These are phyloP conservation scores for Smallanthus sonchifolius DNA, from an alignment of 129 eudicot genomes.

Conservation along the genomic window DNA sequence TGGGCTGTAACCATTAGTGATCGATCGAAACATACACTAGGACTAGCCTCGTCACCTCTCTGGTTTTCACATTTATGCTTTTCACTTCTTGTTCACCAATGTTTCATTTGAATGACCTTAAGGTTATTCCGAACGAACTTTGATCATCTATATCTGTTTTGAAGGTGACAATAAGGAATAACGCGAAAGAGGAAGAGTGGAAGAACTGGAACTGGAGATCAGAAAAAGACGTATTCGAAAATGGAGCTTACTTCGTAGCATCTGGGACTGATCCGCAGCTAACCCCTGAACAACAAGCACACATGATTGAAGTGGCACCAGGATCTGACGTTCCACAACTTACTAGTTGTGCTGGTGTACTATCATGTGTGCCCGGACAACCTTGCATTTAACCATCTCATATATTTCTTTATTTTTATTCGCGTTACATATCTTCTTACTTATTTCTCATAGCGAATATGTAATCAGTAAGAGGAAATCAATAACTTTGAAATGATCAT, in stretches of 20 bases:
- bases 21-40: no score
- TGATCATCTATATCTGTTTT: neutral
- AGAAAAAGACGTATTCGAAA: slow-evolving; percentile 43
- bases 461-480: neutral
- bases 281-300: slow-evolving; percentile 11
- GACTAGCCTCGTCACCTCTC: no score
- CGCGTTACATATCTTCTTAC: neutral
- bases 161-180: slow-evolving; percentile 62
- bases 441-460: neutral
- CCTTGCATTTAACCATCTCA: slow-evolving; percentile 30
- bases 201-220: slow-evolving; percentile 69
- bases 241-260: slow-evolving; percentile 57
- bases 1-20: no score
- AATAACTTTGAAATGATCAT: slow-evolving; percentile 1
- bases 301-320: slow-evolving; percentile 42
- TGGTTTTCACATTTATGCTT: no score
- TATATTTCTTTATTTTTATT: no score
- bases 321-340: slow-evolving; percentile 37
- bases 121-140: no score
- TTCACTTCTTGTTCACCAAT: no score
- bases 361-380: slow-evolving; percentile 35
- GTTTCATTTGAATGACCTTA: neutral
- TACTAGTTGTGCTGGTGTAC: slow-evolving; percentile 53
- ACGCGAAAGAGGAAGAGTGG: slow-evolving; percentile 44
- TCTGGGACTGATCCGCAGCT: slow-evolving; percentile 38